Base-by-base conservation (phyloP, 352 stramenopile genomes). In the Plasmopara viticola region DNA sequence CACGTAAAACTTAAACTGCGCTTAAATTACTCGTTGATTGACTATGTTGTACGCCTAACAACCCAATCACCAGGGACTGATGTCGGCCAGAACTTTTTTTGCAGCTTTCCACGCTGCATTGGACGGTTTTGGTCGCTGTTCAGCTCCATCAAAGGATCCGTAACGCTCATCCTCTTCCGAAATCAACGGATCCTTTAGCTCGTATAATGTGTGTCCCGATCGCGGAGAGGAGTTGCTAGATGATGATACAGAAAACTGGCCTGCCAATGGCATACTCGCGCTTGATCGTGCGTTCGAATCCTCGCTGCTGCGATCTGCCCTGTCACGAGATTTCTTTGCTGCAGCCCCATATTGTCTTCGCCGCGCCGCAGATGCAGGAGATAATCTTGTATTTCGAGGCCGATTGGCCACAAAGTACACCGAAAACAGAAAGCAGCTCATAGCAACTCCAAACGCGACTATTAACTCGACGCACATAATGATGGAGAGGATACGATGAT, bases 391-490 rank as follows among this genome's bases (percentile, higher is more conserved):
- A 18, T 84, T 70, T 14, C 73, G 78, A 13, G 84, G 84, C 6
- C 84, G 84, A 63, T 91, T 94, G 5, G 70, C 83, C 29, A 94
- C 81, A 61, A 94, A 94, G 56, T 94, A 94, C 9, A 94, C 80
- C 1, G 84, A 94, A 53, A 94, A 89, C 29, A 92, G 65, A 33
- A 94, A 81, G 48, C 84, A 94, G 9, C 78, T 72, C 42, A 94
- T 67, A 13, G 84, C 84, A 9, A 94, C 84, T 33, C 60, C 77
- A 40, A 94, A 88, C 14, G 84, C 84, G 33, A 94, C 84, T 13
- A 92, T 70, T 17, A 94, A 62, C 44, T 94, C 84, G 37, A 94
- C 69, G 52, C 75, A 89, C 84, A 94, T 94, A 61, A 94, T 87
- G 31, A 89, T 67, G 9, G 83, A 84, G 43, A 94, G 67, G 62